phyloP scores from a whole-genome alignment of 2,329 filamentous ascomycete species.

The Elsinoe australis region DNA sequence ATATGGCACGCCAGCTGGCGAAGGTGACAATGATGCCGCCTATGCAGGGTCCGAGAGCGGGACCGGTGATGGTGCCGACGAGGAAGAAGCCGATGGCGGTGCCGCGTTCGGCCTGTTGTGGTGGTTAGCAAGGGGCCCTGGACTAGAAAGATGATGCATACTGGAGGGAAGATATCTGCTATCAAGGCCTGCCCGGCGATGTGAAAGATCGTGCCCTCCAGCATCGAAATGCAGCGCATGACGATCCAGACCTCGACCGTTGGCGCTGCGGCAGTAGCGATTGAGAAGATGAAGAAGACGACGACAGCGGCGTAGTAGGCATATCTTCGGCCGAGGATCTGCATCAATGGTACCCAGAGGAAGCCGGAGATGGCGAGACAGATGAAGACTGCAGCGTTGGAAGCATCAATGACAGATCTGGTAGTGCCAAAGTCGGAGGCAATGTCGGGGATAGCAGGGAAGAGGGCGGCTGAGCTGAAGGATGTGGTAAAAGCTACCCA shows the following conservation, averaged over 20 bases:
- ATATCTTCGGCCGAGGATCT: conserved; percentile 34
- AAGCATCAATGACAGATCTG: conserved; percentile 60
- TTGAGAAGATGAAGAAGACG: conserved; percentile 57
- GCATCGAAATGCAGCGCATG: conserved; percentile 63
- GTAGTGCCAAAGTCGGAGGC: conserved; percentile 56
- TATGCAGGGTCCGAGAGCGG: conserved; percentile 57
- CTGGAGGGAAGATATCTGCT: conserved; percentile 44
- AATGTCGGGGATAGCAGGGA: conserved; percentile 64
- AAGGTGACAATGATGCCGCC: conserved; percentile 68
- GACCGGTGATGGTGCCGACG: conserved; percentile 56
- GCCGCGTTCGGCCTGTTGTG: conserved; percentile 47
- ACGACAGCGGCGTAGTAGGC: conserved; percentile 49
- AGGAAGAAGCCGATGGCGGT: conserved; percentile 67
- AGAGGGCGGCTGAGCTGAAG: conserved; percentile 61
- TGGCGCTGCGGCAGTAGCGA: conserved; percentile 62
- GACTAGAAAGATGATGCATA: conserved; percentile 27
- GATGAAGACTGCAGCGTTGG: conserved; percentile 61
- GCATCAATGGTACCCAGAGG: conserved; percentile 61
- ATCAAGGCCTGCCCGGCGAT: conserved; percentile 62
- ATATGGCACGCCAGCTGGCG: conserved; percentile 63
- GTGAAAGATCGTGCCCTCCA: conserved; percentile 66
- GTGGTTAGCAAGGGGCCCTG: not conserved
- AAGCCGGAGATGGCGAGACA: conserved; percentile 62
- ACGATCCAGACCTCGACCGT: conserved; percentile 62
- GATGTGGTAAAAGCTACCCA: conserved; percentile 67